Conservation (phyloP, 495 filamentous ascomycete genomes). For the Aspergillus panamensis region DNA sequence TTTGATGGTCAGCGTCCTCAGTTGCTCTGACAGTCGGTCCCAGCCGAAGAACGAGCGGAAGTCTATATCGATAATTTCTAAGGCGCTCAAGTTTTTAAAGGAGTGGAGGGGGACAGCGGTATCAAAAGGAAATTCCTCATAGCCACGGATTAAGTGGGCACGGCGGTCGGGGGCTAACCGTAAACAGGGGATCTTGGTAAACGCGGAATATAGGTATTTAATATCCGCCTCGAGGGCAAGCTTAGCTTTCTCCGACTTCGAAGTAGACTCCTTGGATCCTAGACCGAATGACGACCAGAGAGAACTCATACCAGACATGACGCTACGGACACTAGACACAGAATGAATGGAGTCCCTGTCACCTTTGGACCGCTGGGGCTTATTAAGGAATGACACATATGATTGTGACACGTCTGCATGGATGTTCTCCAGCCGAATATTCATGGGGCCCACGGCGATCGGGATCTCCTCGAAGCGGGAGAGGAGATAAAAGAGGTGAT, state of each 20-base stretch:
- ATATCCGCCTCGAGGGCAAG: constrained; percentile 78
- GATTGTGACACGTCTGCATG: constrained; percentile 80
- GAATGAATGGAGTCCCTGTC: constrained; percentile 91
- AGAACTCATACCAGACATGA: constrained; percentile 92
- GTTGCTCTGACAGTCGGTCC: constrained; percentile 88
- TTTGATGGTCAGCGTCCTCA: constrained; percentile 86
- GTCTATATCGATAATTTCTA: constrained; percentile 93
- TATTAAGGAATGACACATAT: constrained; percentile 92
- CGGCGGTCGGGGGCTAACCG: constrained; percentile 85
- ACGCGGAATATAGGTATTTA: constrained; percentile 95
- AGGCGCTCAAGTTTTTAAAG: constrained; percentile 91
- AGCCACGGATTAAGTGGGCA: constrained; percentile 81
- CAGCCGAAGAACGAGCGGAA: constrained; percentile 96
- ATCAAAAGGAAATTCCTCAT: constrained; percentile 97
- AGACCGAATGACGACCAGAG: constrained; percentile 88
- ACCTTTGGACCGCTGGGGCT: constrained; percentile 66
- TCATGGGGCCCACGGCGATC: constrained; percentile 91
- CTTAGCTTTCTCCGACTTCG: constrained; percentile 83
- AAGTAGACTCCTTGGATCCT: constrained; percentile 65
- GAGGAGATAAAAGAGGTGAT: constrained; percentile 94
- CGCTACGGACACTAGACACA: constrained; percentile 92
- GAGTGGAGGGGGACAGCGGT: constrained; percentile 91
- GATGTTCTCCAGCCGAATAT: constrained; percentile 89
- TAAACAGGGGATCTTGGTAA: constrained; percentile 95
- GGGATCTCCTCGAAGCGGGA: constrained; percentile 90